These are phyloP conservation scores for Lablab purpureus DNA, from an alignment of 306 rosid genomes.

Conservation along the genomic window DNA sequence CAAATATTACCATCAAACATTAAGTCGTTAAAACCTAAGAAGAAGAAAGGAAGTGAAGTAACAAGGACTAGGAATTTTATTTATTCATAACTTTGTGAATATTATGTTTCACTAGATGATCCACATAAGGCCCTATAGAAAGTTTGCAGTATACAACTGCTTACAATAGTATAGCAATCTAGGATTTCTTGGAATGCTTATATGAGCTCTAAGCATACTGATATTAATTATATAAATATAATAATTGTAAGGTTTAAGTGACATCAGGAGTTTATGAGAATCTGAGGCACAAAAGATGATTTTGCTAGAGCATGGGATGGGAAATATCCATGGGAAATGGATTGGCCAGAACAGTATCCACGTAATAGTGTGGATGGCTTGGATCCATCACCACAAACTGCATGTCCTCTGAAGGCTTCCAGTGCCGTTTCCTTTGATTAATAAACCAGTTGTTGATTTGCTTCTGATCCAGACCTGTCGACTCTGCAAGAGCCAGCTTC, in stretches of 20 bases:
- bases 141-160: background rate
- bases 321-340: conserved; percentile 83
- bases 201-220: background rate
- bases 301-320: conserved; percentile 64
- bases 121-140: background rate
- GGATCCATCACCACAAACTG: conserved; percentile 96
- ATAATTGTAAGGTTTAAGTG: conserved; percentile 18
- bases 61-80: background rate
- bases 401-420: conserved; percentile 99
- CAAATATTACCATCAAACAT: background rate
- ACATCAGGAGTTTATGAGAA: background rate
- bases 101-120: background rate
- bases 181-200: conserved; percentile 8
- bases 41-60: background rate
- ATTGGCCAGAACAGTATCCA: conserved; percentile 69
- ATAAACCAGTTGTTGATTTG: conserved; percentile 99
- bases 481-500: conserved; percentile 90
- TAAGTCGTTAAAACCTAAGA: background rate
- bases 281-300: background rate
- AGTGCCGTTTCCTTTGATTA: conserved; percentile 95
- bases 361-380: conserved; percentile 78
- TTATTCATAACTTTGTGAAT: background rate
- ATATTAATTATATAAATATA: background rate
- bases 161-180: background rate
- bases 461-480: conserved; percentile 97